Conservation (phyloP, 805 yeast species). For the Pichia gijzeniarum region DNA sequence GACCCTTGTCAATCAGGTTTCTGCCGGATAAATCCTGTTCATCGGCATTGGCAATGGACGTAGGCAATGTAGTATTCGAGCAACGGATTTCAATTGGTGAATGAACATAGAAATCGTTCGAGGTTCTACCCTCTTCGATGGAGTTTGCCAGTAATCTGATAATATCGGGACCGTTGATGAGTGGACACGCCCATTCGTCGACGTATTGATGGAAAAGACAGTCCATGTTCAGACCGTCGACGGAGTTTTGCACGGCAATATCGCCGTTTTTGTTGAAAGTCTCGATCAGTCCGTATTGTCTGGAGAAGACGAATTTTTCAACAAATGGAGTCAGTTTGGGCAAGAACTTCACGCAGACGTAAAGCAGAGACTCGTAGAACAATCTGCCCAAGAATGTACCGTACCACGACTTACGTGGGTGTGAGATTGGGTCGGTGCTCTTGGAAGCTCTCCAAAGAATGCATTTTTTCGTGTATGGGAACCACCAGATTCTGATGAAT, state of each 20-base stretch:
- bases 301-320: constrained; percentile 76
- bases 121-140: constrained; percentile 51
- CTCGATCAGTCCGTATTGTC: constrained; percentile 76
- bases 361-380: constrained; percentile 72
- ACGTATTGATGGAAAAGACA: constrained; percentile 92
- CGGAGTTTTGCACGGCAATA: constrained; percentile 69
- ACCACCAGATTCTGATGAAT: constrained; percentile 95
- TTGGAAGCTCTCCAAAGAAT: constrained; percentile 87
- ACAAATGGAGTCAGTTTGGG: constrained; percentile 79
- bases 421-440: constrained; percentile 55
- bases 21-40: constrained; percentile 47
- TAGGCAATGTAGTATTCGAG: constrained; percentile 66
- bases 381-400: constrained; percentile 74
- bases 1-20: constrained; percentile 56
- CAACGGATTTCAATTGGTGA: constrained; percentile 95
- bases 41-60: constrained; percentile 12
- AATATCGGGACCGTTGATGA: constrained; percentile 68
- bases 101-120: constrained; percentile 73
- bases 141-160: constrained; percentile 56
- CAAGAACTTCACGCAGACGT: constrained; percentile 65
- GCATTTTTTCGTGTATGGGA: constrained; percentile 83
- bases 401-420: constrained; percentile 75
- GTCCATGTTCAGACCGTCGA: constrained; percentile 90
- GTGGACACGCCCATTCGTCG: constrained; percentile 95
- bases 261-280: constrained; percentile 48